Conservation (phyloP, 2,329 filamentous ascomycete species). For the Fusarium agapanthi region DNA sequence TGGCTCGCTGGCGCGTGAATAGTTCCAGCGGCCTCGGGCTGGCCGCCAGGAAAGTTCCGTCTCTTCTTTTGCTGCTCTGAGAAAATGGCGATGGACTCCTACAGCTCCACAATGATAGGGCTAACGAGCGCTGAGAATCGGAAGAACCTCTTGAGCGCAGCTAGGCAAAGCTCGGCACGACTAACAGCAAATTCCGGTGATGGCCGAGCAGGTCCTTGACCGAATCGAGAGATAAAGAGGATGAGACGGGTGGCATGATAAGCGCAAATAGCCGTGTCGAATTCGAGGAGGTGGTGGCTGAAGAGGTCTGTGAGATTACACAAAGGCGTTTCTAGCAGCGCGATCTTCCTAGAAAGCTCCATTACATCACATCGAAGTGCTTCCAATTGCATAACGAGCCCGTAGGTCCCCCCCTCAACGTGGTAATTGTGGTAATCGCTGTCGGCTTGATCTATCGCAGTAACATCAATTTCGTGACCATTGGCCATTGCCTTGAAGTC, state of each 20-base stretch:
- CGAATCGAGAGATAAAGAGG: not conserved
- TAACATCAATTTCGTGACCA: not conserved
- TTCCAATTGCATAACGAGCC: not conserved
- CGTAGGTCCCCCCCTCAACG: not conserved
- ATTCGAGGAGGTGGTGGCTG: not conserved
- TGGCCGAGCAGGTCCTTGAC: not conserved
- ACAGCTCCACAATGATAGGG: not conserved
- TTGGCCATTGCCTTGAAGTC: not conserved
- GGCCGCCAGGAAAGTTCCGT: not conserved
- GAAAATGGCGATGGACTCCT: not conserved
- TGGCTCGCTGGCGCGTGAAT: not conserved
- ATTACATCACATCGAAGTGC: not conserved
- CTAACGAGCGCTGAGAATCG: not conserved
- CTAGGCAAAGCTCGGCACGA: not conserved
- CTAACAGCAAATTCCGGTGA: not conserved
- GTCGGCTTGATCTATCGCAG: not conserved
- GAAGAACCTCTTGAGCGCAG: not conserved
- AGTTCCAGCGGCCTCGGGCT: rapidly evolving
- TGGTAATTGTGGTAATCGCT: rapidly evolving
- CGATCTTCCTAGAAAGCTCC: not conserved
- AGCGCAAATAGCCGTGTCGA: not conserved
- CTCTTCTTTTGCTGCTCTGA: not conserved
- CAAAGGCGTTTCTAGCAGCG: not conserved
- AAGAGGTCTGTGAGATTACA: not conserved
- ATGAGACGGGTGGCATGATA: not conserved